Base-by-base conservation (phyloP, 148 eudicot species). In the Pouteria glomerata region DNA sequence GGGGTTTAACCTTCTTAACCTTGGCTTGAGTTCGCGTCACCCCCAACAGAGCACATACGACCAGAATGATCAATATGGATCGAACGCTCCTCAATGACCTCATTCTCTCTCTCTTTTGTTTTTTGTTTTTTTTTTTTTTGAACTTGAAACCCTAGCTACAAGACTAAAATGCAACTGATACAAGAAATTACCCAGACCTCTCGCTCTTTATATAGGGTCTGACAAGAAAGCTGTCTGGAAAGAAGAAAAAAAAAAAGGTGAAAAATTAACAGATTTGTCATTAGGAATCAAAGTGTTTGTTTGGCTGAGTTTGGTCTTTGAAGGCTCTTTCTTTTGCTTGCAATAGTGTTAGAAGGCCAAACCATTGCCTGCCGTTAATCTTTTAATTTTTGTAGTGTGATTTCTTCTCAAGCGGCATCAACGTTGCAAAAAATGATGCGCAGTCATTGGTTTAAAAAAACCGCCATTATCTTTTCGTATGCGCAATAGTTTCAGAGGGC, bases 271-370 rank as follows among this genome's bases (percentile, higher is more conserved):
- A 63, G 65, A 73, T 16, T 1, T 33, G 14, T 52, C 3, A 39
- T 3, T 8, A 33, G 1, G 15, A 27, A 21, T 47, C 2, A 6
- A 21, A 34, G 34, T n/a, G n/a, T n/a, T n/a, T 71, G 37, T 76
- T 76, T 66, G 69, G 74, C 66, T 65, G 35, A 76, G 26, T 76
- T 76, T 76, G 71, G 74, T 34, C 47, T 65, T 56, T 42, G 26
- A 65, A 71, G 71, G 65, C 59, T 63, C 39, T 0, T 45, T 14
- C 30, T 50, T 33, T 26, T 55, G 34, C 33, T n/a, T n/a, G n/a
- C n/a, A n/a, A 31, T 68, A 23, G 71, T 75, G 73, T 59, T 58
- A 24, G 21, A n/a, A 58, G 59, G 31, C 78, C 78, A 57, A 51
- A 74, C 61, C n/a, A 10, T 61, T 18, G 47, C 47, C 3, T 61